phyloP scores from a whole-genome alignment of 495 filamentous ascomycete genomes.

The Daldinia childiae region DNA sequence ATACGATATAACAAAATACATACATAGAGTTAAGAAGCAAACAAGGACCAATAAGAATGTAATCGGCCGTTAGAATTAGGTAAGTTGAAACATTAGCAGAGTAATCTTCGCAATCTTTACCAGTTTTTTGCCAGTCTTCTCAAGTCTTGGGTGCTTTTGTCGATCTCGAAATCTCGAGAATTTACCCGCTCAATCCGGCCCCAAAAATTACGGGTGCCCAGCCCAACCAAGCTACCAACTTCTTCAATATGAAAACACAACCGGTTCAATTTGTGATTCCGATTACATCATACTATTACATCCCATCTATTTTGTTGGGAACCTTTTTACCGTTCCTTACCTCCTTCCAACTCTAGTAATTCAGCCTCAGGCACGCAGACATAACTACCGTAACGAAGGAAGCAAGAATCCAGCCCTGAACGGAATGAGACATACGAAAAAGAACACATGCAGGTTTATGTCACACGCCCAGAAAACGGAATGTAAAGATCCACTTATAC shows the following conservation, averaged over 20 bases:
- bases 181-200: constrained; percentile 38
- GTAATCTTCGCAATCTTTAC: not conserved
- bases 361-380: constrained; percentile 3
- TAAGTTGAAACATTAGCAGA: not conserved
- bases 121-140: constrained; percentile 3
- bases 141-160: constrained; percentile 1
- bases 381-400: not conserved
- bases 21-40: not conserved
- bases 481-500: constrained; percentile 31
- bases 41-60: not conserved
- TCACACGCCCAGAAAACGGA: constrained; percentile 36
- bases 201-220: not conserved
- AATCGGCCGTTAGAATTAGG: not conserved
- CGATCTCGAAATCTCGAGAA: constrained; percentile 41
- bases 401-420: not conserved
- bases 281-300: constrained; percentile 33
- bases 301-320: constrained; percentile 20
- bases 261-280: constrained; percentile 18
- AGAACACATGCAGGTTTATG: constrained; percentile 38
- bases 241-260: constrained; percentile 1
- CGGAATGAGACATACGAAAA: constrained; percentile 27
- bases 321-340: not conserved
- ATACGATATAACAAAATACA: not conserved
- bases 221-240: not conserved
- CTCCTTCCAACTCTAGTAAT: not conserved